Conservation (phyloP, 441 rosid genomes). For the Arabidopsis lyrata region DNA sequence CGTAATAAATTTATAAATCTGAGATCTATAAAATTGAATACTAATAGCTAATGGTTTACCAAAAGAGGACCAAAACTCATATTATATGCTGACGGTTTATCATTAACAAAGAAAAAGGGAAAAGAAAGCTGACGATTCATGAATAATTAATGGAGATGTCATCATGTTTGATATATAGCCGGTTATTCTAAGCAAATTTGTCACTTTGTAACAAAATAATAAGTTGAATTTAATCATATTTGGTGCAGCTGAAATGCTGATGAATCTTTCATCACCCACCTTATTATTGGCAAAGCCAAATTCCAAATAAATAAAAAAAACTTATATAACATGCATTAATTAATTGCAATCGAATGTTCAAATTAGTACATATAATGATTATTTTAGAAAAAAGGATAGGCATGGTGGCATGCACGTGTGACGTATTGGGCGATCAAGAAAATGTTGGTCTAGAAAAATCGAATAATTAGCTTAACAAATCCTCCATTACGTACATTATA, state of each 20-base stretch:
- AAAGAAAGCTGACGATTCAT: conserved; percentile 15
- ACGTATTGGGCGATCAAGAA: conserved; percentile 34
- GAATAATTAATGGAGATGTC: conserved; percentile 27
- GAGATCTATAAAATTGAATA: not conserved
- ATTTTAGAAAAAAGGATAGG: not conserved
- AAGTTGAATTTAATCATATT: conserved; percentile 19
- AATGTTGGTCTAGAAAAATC: conserved; percentile 31
- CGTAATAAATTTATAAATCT: not conserved
- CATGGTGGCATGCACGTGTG: conserved; percentile 39
- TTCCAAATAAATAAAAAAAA: not conserved
- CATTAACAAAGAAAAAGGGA: not conserved
- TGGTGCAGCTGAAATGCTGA: conserved; percentile 41
- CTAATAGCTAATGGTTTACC: conserved; percentile 11
- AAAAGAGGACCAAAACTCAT: conserved; percentile 8
- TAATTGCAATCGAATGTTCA: conserved; percentile 18
- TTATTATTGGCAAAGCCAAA: conserved; percentile 11
- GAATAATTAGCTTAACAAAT: conserved; percentile 43
- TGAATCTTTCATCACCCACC: conserved; percentile 34
- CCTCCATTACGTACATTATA: conserved; percentile 30
- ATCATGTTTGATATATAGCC: conserved; percentile 26
- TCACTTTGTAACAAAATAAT: conserved; percentile 15
- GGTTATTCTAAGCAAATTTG: conserved; percentile 12
- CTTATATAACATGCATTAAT: not conserved
- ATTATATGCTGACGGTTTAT: conserved; percentile 24
- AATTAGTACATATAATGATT: not conserved